Evolutionary conservation across 768 basidiomycete genomes (phyloP).

Genomic region (Ephemerocybe angulata): DNA sequence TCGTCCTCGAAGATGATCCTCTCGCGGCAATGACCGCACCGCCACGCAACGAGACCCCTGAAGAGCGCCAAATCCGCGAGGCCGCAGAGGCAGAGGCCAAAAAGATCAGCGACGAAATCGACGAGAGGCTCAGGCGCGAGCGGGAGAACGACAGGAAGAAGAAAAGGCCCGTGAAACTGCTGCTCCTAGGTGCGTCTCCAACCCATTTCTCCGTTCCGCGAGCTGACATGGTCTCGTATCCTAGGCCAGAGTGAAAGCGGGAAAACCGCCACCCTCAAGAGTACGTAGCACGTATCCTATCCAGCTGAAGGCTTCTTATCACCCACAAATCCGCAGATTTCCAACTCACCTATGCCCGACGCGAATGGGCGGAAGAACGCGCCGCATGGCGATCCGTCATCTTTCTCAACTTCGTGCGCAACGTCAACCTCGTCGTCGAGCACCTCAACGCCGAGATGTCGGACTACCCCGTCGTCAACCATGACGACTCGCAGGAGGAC

Average conservation of each 20-base stretch:
- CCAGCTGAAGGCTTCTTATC: neutral
- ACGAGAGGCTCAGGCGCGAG: conserved; percentile 67
- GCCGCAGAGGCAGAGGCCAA: conserved; percentile 60
- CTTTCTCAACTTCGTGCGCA: conserved; percentile 76
- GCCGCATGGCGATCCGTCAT: conserved; percentile 73
- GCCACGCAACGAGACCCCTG: conserved; percentile 58
- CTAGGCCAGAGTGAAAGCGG: conserved; percentile 70
- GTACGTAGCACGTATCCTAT: conserved; percentile 31
- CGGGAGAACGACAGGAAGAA: conserved; percentile 54
- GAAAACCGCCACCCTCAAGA: conserved; percentile 79
- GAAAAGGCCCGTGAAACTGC: conserved; percentile 67
- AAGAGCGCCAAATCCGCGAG: conserved; percentile 53
- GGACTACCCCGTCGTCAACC: conserved; percentile 25
- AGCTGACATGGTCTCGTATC: conserved; percentile 5
- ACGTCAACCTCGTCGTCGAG: conserved; percentile 61
- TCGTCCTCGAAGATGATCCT: conserved; percentile 53
- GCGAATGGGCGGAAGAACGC: conserved; percentile 68
- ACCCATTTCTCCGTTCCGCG: neutral
- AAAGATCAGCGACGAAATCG: conserved; percentile 67
- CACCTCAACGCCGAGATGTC: conserved; percentile 56
- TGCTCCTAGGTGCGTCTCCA: conserved; percentile 55
- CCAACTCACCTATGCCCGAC: conserved; percentile 67
- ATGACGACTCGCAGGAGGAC: conserved; percentile 43
- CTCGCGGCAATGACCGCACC: conserved; percentile 58
- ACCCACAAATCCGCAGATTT: conserved; percentile 46